Percentiles rank a stretch among this genome's conserved stretches.
These are phyloP conservation scores for Didymella segeticola DNA, from an alignment of 2,329 filamentous ascomycete genomes.

Conservation along the genomic window DNA sequence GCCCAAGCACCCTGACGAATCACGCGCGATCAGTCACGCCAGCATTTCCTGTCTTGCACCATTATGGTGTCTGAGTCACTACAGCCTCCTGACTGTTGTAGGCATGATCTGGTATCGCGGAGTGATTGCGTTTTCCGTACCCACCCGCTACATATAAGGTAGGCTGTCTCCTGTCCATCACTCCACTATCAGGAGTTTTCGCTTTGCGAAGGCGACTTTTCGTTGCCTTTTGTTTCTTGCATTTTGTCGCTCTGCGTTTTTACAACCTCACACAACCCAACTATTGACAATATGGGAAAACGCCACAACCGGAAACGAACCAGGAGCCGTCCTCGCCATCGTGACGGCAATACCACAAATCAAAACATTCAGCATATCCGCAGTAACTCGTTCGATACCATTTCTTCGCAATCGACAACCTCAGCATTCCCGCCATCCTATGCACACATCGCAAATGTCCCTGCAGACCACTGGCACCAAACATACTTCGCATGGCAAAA, in stretches of 20 bases:
- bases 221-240: constrained; percentile 16
- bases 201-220: constrained; percentile 37
- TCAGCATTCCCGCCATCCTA: constrained; percentile 30
- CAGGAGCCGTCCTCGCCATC: constrained; percentile 51
- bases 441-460: constrained; percentile 25
- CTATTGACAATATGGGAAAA: constrained; percentile 47
- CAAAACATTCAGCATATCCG: constrained; percentile 36
- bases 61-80: constrained; percentile 46
- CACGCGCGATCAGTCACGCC: constrained; percentile 34
- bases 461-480: constrained; percentile 46
- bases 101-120: constrained; percentile 29
- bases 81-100: constrained; percentile 37
- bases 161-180: constrained; percentile 17
- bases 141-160: constrained; percentile 39
- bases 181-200: constrained; percentile 35
- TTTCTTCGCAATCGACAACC: constrained; percentile 32
- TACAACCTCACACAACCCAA: constrained; percentile 3
- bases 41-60: constrained; percentile 21
- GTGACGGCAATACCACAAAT: constrained; percentile 35
- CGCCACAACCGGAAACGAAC: constrained; percentile 55
- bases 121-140: constrained; percentile 18
- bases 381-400: constrained; percentile 41
- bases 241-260: constrained; percentile 15
- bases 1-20: constrained; percentile 36
- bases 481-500: constrained; percentile 48